A percentile compares a stretch with the other conserved stretches of the same genome.
Evolutionary conservation across 331 rosid genomes (phyloP).

Genomic region (Quercus phellos): DNA sequence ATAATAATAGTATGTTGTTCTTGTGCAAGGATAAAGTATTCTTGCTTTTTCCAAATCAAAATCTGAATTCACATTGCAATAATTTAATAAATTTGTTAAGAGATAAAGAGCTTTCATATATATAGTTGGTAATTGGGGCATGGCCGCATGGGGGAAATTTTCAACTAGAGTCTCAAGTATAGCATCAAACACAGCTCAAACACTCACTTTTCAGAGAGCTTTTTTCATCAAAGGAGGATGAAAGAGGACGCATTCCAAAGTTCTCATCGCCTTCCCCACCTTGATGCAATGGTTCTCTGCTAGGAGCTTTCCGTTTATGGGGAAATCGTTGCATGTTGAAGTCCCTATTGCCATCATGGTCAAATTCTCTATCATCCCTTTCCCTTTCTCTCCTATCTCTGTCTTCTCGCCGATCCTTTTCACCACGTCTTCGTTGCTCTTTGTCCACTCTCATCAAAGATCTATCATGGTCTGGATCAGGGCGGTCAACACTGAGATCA

Average conservation of each 20-base stretch:
- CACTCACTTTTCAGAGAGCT: constrained; percentile 69
- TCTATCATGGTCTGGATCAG: constrained; percentile 73
- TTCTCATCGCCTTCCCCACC: constrained; percentile 63
- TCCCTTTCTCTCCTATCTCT: constrained; percentile 71
- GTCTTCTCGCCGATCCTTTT: constrained; percentile 74
- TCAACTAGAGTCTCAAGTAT: background rate
- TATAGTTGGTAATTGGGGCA: background rate
- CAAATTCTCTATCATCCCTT: constrained; percentile 69
- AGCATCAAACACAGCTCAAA: constrained; percentile 23
- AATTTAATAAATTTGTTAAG: background rate
- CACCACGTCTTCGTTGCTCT: constrained; percentile 69
- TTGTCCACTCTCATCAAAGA: constrained; percentile 54
- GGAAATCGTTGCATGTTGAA: constrained; percentile 50
- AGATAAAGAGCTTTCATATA: background rate
- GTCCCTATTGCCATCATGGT: constrained; percentile 64
- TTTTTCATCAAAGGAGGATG: constrained; percentile 65
- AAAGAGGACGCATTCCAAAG: constrained; percentile 54
- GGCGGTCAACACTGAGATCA: constrained; percentile 84
- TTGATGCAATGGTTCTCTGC: constrained; percentile 72
- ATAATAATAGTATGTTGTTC: too few species aligned
- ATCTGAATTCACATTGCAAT: background rate
- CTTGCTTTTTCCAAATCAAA: background rate
- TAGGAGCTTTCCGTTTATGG: constrained; percentile 55
- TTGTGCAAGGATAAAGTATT: background rate
- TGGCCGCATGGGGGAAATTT: background rate